phyloP scores from a whole-genome alignment of 768 basidiomycete genomes.

The Leccinum subgranulosum region DNA sequence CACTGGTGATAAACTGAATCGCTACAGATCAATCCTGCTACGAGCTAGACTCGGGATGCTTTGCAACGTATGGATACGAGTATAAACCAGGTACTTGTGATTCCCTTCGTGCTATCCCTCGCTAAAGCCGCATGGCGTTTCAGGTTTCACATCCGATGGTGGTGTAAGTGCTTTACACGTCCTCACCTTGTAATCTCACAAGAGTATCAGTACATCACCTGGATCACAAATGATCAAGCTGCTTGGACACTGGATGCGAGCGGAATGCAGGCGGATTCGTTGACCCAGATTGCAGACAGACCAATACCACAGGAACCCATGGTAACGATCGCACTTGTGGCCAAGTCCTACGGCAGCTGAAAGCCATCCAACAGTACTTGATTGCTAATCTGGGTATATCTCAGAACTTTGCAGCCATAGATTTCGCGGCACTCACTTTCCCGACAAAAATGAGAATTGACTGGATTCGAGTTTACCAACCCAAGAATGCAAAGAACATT shows the following conservation, averaged over 20 bases:
- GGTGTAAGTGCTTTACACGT: slow-evolving; percentile 40
- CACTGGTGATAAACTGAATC: not conserved
- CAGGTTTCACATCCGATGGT: slow-evolving; percentile 34
- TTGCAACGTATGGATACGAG: slow-evolving; percentile 75
- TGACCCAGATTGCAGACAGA: slow-evolving; percentile 60
- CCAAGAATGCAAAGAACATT: slow-evolving; percentile 61
- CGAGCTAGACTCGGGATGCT: slow-evolving; percentile 46
- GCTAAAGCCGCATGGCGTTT: not conserved
- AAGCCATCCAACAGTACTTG: slow-evolving; percentile 54
- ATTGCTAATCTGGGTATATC: slow-evolving; percentile 87
- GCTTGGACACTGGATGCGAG: slow-evolving; percentile 69
- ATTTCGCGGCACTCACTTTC: slow-evolving; percentile 68
- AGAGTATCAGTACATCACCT: slow-evolving; percentile 63
- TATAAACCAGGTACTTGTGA: slow-evolving; percentile 59
- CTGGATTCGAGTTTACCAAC: slow-evolving; percentile 91
- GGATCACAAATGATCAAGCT: slow-evolving; percentile 61
- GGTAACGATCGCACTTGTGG: slow-evolving; percentile 38
- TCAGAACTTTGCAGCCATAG: slow-evolving; percentile 70
- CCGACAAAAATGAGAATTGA: slow-evolving; percentile 77
- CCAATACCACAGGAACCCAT: slow-evolving; percentile 83
- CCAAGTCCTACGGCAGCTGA: not conserved
- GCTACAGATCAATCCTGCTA: slow-evolving; percentile 68
- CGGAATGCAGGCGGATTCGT: slow-evolving; percentile 56
- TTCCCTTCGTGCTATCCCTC: not conserved
- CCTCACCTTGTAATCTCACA: slow-evolving; percentile 4